Percentiles rank a stretch among this genome's conserved stretches.
Conservation (phyloP, 306 rosid genomes). For the Inga oerstediana region DNA sequence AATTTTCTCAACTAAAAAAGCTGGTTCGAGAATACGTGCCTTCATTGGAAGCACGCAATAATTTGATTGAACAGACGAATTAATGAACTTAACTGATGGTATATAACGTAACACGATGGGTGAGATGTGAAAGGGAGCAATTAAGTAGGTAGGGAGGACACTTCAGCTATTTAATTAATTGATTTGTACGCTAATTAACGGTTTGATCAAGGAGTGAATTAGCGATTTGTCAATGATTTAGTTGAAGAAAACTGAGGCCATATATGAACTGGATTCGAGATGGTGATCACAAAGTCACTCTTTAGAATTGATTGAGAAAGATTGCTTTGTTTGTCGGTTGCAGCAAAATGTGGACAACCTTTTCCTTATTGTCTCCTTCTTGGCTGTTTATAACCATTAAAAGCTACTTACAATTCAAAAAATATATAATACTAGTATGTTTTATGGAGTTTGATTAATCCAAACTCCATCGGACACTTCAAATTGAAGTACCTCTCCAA, state of each 20-base stretch:
- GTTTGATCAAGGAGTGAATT: neutral
- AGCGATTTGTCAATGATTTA: constrained; percentile 21
- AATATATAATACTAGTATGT: neutral
- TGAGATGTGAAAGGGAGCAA: neutral
- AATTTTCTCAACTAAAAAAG: neutral
- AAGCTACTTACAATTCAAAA: neutral
- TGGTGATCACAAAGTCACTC: neutral
- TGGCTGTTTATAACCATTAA: neutral
- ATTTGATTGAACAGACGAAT: neutral
- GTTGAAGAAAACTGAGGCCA: constrained; percentile 12
- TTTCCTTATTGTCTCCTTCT: neutral
- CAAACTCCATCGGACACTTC: neutral
- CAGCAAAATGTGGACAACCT: neutral
- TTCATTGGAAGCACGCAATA: neutral
- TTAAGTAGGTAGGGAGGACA: neutral
- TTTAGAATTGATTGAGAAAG: constrained; percentile 2
- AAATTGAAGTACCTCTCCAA: neutral
- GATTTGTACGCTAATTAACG: neutral
- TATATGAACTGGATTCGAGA: neutral
- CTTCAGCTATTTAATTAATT: neutral
- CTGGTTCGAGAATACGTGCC: neutral
- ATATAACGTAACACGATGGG: neutral
- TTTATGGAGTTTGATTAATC: neutral
- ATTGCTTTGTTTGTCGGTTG: neutral
- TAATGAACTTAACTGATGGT: neutral